Conservation (phyloP, 371 early-diverging fungal genomes). For the Blakeslea trispora region DNA sequence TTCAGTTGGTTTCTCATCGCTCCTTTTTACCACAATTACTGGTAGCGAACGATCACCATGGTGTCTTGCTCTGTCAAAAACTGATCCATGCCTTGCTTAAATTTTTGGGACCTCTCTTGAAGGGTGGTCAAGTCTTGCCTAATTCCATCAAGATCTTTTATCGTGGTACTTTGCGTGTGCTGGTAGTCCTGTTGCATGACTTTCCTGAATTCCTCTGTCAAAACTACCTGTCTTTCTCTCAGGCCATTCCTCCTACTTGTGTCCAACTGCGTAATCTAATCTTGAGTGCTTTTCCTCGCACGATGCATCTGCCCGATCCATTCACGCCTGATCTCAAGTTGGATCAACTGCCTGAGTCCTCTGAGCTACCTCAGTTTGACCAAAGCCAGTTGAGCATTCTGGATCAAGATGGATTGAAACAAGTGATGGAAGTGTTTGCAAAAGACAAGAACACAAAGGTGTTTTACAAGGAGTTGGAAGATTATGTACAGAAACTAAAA, state of each 20-base stretch:
- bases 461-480: slow-evolving; percentile 25
- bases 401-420: slow-evolving; percentile 54
- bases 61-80: slow-evolving; percentile 83
- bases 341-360: slow-evolving; percentile 79
- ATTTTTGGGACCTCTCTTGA: slow-evolving; percentile 86
- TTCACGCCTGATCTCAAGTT: slow-evolving; percentile 91
- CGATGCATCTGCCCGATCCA: slow-evolving; percentile 95
- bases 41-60: slow-evolving; percentile 43
- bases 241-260: slow-evolving; percentile 88
- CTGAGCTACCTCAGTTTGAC: slow-evolving; percentile 35
- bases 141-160: slow-evolving; percentile 83
- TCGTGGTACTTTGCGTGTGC: slow-evolving; percentile 83
- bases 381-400: slow-evolving; percentile 65
- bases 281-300: slow-evolving; percentile 91
- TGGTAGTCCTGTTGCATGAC: slow-evolving; percentile 94
- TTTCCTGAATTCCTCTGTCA: slow-evolving; percentile 95
- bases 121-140: slow-evolving; percentile 52
- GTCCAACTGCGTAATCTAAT: slow-evolving; percentile 95
- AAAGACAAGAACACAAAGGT: slow-evolving; percentile 54
- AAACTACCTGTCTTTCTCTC: slow-evolving; percentile 86
- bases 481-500: slow-evolving; percentile 33
- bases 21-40: slow-evolving; percentile 87
- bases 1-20: slow-evolving; percentile 89
- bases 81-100: slow-evolving; percentile 79
- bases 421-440: slow-evolving; percentile 69